Percentiles rank a stretch among this genome's conserved stretches.
These are phyloP conservation scores for sunflower (Helianthus annuus) DNA, from an alignment of 129 eudicot genomes.

Conservation along the genomic window DNA sequence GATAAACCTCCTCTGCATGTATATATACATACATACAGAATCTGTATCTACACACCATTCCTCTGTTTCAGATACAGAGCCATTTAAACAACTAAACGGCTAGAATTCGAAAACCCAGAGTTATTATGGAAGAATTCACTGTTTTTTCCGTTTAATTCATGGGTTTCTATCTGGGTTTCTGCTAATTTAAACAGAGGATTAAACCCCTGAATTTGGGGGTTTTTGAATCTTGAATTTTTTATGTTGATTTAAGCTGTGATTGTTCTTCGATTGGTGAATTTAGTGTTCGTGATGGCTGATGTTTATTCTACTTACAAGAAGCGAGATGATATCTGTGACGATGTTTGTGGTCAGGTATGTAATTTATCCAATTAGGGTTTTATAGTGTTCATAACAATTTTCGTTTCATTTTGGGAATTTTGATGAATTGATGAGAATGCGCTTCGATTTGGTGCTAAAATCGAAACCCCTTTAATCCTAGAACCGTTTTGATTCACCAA, in stretches of 20 bases:
- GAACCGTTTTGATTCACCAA: conserved; percentile 1
- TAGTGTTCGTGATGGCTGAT: conserved; percentile 41
- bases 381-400: not conserved
- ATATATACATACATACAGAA: conserved; percentile 28
- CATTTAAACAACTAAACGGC: conserved; percentile 11
- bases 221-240: conserved; percentile 5
- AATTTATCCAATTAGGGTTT: conserved; percentile 8
- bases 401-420: conserved; percentile 18
- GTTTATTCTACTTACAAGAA: conserved; percentile 61
- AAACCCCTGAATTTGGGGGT: not conserved
- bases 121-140: too few relatives aligned
- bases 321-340: conserved; percentile 65
- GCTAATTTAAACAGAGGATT: not conserved
- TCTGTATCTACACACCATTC: conserved; percentile 34
- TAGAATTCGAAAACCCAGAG: not conserved
- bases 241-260: conserved; percentile 9
- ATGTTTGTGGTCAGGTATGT: conserved; percentile 61
- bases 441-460: not conserved
- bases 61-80: not conserved
- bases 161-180: too few relatives aligned
- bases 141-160: too few relatives aligned
- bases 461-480: conserved; percentile 16
- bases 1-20: conserved; percentile 31
- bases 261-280: conserved; percentile 1
- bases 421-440: conserved; percentile 16